Conservation (phyloP, 306 rosid species). For the Mucuna pruriens region DNA sequence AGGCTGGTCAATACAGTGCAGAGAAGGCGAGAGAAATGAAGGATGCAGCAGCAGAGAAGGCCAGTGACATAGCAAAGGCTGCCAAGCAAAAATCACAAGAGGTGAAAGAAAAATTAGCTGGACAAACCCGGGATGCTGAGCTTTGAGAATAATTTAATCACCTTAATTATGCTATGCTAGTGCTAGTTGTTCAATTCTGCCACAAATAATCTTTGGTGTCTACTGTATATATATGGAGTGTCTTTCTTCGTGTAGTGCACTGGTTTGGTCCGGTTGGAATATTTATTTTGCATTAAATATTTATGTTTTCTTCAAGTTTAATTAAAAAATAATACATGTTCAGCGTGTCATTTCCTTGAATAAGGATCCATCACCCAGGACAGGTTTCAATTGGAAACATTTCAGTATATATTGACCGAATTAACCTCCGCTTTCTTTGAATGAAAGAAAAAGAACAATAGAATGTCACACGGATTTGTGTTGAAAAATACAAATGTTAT, state of each 20-base stretch:
- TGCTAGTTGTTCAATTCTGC: slow-evolving; percentile 17
- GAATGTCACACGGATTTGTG: too few species aligned
- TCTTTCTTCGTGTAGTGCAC: background rate
- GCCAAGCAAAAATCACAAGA: slow-evolving; percentile 49
- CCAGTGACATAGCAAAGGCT: slow-evolving; percentile 34
- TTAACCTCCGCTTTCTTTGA: too few species aligned
- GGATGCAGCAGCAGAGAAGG: slow-evolving; percentile 49
- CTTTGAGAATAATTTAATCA: slow-evolving; percentile 45
- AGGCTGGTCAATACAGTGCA: slow-evolving; percentile 49
- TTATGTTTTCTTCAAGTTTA: background rate
- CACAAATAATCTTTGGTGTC: slow-evolving; percentile 10
- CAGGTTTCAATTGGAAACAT: too few species aligned
- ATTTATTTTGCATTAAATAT: slow-evolving; percentile 8
- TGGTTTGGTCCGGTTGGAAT: background rate
- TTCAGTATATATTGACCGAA: too few species aligned
- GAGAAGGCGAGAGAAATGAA: slow-evolving; percentile 53
- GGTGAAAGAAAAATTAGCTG: slow-evolving; percentile 37
- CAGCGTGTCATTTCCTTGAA: background rate
- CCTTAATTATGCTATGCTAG: background rate
- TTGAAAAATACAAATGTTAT: too few species aligned
- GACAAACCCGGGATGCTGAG: slow-evolving; percentile 55
- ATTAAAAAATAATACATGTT: background rate
- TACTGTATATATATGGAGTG: background rate
- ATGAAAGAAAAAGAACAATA: too few species aligned
- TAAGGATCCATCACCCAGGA: background rate